Percentiles rank a stretch among this genome's conserved stretches.
Evolutionary conservation across 352 stramenopile genomes (phyloP).

Genomic region (Phytophthora megakarya): DNA sequence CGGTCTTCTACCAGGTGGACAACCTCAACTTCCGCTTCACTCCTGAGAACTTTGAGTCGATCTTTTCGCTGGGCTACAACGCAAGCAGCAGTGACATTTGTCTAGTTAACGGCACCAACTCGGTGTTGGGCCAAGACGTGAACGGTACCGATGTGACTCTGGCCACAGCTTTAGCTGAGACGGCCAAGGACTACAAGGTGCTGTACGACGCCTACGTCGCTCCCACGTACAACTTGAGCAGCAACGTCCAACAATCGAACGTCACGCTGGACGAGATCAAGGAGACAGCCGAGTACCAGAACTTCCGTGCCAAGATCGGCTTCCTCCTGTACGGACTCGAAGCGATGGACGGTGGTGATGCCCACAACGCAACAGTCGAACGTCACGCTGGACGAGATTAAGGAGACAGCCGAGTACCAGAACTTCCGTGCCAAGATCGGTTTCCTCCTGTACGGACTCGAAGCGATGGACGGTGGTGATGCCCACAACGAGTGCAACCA

Average conservation of each 20-base stretch:
- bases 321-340: slow-evolving; percentile 58
- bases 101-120: slow-evolving; percentile 46
- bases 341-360: slow-evolving; percentile 49
- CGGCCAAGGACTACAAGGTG: slow-evolving; percentile 49
- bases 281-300: slow-evolving; percentile 47
- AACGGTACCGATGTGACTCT: slow-evolving; percentile 52
- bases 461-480: slow-evolving; percentile 52
- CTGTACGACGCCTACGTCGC: slow-evolving; percentile 64
- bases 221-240: slow-evolving; percentile 49
- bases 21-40: slow-evolving; percentile 58
- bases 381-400: slow-evolving; percentile 40
- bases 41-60: slow-evolving; percentile 43
- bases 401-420: slow-evolving; percentile 46
- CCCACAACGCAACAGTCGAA: slow-evolving; percentile 28
- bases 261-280: slow-evolving; percentile 44
- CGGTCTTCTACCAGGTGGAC: slow-evolving; percentile 61
- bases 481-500: slow-evolving; percentile 42
- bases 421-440: slow-evolving; percentile 67
- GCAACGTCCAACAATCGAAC: slow-evolving; percentile 18
- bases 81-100: slow-evolving; percentile 51
- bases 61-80: slow-evolving; percentile 63
- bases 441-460: slow-evolving; percentile 52
- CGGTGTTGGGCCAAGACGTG: slow-evolving; percentile 48
- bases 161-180: slow-evolving; percentile 35
- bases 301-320: slow-evolving; percentile 62